These are phyloP conservation scores for Phialocephala sp. DNA, from an alignment of 2,329 filamentous ascomycete species.

Conservation along the genomic window DNA sequence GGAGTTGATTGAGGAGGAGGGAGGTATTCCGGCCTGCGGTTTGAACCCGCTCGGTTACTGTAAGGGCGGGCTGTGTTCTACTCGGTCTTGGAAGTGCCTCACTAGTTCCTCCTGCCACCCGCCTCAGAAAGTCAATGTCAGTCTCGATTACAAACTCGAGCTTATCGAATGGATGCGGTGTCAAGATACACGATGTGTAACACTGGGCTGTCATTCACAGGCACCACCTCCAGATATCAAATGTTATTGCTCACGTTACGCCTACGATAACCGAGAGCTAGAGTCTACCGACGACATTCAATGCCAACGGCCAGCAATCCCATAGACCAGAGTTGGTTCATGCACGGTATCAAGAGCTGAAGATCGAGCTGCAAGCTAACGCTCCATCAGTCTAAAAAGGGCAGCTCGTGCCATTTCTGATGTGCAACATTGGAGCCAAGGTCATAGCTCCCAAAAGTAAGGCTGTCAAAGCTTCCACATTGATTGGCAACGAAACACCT, in stretches of 20 bases:
- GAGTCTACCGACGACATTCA: not conserved
- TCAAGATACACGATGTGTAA: slow-evolving; percentile 9
- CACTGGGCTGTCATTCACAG: slow-evolving; percentile 2
- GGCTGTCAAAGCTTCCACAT: not conserved
- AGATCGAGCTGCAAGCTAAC: not conserved
- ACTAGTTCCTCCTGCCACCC: not conserved
- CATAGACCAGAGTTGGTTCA: not conserved
- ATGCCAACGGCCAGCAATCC: not conserved
- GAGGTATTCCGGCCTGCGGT: slow-evolving; percentile 6
- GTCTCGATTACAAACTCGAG: not conserved
- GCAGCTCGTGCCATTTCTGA: not conserved
- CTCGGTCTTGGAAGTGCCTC: slow-evolving; percentile 1
- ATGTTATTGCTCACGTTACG: slow-evolving; percentile 2
- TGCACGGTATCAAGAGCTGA: not conserved
- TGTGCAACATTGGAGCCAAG: not conserved
- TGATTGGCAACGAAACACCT: not conserved
- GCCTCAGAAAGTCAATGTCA: slow-evolving; percentile 1
- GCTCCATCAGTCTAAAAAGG: not conserved
- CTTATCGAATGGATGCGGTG: not conserved
- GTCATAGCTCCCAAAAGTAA: not conserved
- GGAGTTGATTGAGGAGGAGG: not conserved
- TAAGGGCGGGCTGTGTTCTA: not conserved
- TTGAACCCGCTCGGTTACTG: not conserved
- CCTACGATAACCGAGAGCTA: slow-evolving; percentile 2
- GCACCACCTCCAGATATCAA: not conserved